A percentile compares a stretch with the other conserved stretches of the same genome.
Conservation (phyloP, 169 alveolate species). For the Plasmodium inui region DNA sequence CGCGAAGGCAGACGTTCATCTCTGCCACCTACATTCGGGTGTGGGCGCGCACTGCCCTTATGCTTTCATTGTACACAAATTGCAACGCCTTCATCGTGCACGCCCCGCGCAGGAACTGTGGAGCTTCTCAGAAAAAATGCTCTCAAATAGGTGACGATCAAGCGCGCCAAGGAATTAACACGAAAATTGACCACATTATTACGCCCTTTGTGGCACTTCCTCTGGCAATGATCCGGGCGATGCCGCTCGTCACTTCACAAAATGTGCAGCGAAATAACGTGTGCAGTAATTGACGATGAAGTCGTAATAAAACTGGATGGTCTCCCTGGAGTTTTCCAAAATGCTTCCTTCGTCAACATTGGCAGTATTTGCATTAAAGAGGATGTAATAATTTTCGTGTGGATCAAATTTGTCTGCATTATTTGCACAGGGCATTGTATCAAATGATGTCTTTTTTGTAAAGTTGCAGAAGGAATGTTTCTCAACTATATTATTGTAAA, state of each 20-base stretch:
- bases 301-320: conserved; percentile 55
- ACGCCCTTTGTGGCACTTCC: neutral
- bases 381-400: conserved; percentile 53
- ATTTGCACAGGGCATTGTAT: neutral
- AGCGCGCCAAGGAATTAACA: neutral
- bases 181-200: neutral
- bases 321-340: conserved; percentile 27
- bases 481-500: conserved; percentile 14
- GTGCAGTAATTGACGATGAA: conserved; percentile 20
- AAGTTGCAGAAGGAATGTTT: conserved; percentile 2
- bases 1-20: neutral
- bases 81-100: neutral
- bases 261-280: conserved; percentile 15
- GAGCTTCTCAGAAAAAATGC: conserved; percentile 40
- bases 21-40: neutral
- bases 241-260: neutral
- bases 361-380: conserved; percentile 31
- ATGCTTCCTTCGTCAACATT: conserved; percentile 5
- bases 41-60: neutral
- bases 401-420: conserved; percentile 21
- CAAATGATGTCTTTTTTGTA: conserved; percentile 3
- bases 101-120: conserved; percentile 37
- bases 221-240: neutral
- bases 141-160: neutral
- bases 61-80: neutral